These are phyloP conservation scores for Schizosaccharomyces pombe DNA, from an alignment of 805 yeast species.

Conservation along the genomic window DNA sequence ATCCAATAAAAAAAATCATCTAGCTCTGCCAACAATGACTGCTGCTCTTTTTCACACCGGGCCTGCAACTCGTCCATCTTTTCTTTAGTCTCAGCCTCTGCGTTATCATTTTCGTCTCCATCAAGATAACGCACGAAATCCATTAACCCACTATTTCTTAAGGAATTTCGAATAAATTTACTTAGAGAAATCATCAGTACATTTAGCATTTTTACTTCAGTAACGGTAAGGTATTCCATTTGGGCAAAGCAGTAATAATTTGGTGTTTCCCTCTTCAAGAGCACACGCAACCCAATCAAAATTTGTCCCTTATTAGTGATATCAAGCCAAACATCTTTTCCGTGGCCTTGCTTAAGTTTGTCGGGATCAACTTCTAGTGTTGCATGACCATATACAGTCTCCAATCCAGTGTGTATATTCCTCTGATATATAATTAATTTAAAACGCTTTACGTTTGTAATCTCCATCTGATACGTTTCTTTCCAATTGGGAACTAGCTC, in stretches of 20 bases:
- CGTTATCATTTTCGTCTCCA: background rate
- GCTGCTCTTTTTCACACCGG: background rate
- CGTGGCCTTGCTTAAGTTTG: background rate
- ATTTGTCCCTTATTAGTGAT: background rate
- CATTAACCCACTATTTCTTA: background rate
- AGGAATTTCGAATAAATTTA: background rate
- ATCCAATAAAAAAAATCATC: background rate
- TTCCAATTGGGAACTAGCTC: background rate
- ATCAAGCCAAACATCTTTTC: background rate
- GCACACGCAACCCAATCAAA: background rate
- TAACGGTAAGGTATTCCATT: background rate
- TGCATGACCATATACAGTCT: background rate
- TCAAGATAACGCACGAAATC: background rate
- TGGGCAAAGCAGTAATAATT: background rate
- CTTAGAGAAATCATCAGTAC: background rate
- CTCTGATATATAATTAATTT: background rate
- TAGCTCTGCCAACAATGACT: background rate
- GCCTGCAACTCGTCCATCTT: background rate
- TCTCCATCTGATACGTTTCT: background rate
- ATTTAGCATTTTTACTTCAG: background rate
- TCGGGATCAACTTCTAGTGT: background rate
- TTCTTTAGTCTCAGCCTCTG: background rate
- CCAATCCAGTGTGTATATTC: background rate
- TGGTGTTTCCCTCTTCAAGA: background rate
- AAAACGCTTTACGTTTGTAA: background rate